Base-by-base conservation (phyloP, 2,329 filamentous ascomycete species). In the Cytospora piceae region DNA sequence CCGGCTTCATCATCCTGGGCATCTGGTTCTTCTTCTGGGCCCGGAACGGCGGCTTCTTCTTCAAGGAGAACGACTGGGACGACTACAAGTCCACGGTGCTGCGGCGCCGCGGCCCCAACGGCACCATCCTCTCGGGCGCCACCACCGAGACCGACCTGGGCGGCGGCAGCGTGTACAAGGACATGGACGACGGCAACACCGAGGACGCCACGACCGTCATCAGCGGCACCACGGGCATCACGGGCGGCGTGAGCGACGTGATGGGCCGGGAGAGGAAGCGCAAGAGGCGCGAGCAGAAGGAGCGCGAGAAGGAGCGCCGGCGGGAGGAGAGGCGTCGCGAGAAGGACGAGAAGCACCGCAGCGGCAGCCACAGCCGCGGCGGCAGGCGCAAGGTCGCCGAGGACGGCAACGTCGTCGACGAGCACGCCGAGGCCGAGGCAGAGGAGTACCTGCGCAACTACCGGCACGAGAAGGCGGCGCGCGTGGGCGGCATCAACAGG, bases 1-100 rank as follows among this genome's bases (percentile, higher is more conserved):
- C 88, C 0, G 87, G 80, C 37, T 90, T 98, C 74, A 90, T 95
- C 29, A 66, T 91, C 4, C 85, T 83, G 0, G 86, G 84, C 29
- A 93, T 98, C 74, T 99, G 95, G 94, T 97, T 99, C 85, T 98
- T 99, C 85, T 96, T 96, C 84, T 96, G 92, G 91, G 94, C 94
- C 65, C 94, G 91, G 79, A 97, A 98, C 72, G 95, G 95, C 68
- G 95, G 95, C 17, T 97, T 98, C 81, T 82, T 91, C 69, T 98
- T 93, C 83, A 85, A 85, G 56, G 81, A 96, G 69, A 83, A 87
- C 42, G 95, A 99, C 78, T 99, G 95, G 94, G 94, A 98, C 7
- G 95, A 99, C 74, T 99, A 99, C 86, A 98, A 98, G 77, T 90
- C 91, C 1, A 97, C 94, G 0, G 95, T 99, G 2, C 79, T 99